Base-by-base conservation (phyloP, 345 rosid species). In the Eucalyptus lansdowneana region DNA sequence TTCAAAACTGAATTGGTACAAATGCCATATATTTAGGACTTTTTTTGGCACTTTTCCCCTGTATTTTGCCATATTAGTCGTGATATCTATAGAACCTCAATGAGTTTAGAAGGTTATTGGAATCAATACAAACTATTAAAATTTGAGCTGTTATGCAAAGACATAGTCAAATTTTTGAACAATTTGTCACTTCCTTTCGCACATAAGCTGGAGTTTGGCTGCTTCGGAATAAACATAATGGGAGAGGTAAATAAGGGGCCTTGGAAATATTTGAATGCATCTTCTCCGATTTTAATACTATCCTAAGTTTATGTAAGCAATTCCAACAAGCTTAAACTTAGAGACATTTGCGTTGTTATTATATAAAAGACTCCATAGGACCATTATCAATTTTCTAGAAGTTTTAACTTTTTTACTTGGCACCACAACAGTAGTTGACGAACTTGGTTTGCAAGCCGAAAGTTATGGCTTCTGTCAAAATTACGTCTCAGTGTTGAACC, bases 1-100 rank as follows among this genome's bases (percentile, higher is more conserved):
- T 53, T 53, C 24, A 53, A 53, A 53, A 53, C 0, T 7, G 1
- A 53, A 53, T 53, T 53, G 0, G 9, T 53, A 53, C 0, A 3
- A 53, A 53, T 53, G 24, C 2, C 1, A 53, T 53, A 53, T 53
- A 0, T 53, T 53, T 19, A 53, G 0, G 24, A 53, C 4, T 53
- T 53, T 53, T 19, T 3, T 3, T 1, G 24, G 0, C 3, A 53
- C 9, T 53, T 53, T 53, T 53, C 1, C 1, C 0, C 0, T 19
- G 2, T 53, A 53, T 53, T 53, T 60, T 60, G 69, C 31, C 8
- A 29, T 60, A 60, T 60, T 60, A 60, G 69, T 27, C 9, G 1
- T 13, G 34, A 60, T 27, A 27, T 60, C 8, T 13, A 6, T 27
- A 60, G 15, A 60, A 27, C 9, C 31, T 60, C 34, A 60, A 3